Conservation (phyloP, 192 early-diverging fungal genomes). For the Thamnidium elegans region DNA sequence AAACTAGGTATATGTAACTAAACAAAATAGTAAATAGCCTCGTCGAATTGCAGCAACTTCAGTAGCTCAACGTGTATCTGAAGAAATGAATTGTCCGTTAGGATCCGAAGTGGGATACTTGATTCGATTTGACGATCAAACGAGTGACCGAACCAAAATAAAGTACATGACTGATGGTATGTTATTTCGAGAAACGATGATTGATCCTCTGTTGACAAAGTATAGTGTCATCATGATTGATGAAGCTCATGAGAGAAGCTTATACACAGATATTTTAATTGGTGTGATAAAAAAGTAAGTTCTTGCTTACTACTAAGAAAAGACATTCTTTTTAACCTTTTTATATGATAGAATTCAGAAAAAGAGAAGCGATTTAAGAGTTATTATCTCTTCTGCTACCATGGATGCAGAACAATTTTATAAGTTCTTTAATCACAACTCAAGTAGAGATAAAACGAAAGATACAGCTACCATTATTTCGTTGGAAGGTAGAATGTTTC, state of each 20-base stretch:
- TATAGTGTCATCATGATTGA: constrained; percentile 83
- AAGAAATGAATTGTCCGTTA: constrained; percentile 63
- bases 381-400: constrained; percentile 84
- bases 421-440: constrained; percentile 66
- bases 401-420: constrained; percentile 71
- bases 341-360: constrained; percentile 58
- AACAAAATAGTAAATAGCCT: constrained; percentile 37
- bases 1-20: neutral
- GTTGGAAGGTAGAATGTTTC: constrained; percentile 72
- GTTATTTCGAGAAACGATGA: constrained; percentile 73
- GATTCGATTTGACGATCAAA: constrained; percentile 67
- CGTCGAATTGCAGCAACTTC: constrained; percentile 71
- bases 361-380: constrained; percentile 63
- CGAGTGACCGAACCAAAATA: constrained; percentile 52
- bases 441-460: constrained; percentile 32
- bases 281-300: constrained; percentile 77
- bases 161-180: constrained; percentile 88
- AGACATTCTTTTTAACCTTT: neutral
- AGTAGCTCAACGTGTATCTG: constrained; percentile 71
- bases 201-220: constrained; percentile 68
- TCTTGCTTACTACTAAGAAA: neutral
- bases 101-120: constrained; percentile 79
- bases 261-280: constrained; percentile 72
- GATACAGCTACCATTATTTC: constrained; percentile 68
- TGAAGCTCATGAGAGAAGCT: constrained; percentile 71